Conservation (phyloP, 2,329 filamentous ascomycete genomes). For the Pezicula neosporulosa region DNA sequence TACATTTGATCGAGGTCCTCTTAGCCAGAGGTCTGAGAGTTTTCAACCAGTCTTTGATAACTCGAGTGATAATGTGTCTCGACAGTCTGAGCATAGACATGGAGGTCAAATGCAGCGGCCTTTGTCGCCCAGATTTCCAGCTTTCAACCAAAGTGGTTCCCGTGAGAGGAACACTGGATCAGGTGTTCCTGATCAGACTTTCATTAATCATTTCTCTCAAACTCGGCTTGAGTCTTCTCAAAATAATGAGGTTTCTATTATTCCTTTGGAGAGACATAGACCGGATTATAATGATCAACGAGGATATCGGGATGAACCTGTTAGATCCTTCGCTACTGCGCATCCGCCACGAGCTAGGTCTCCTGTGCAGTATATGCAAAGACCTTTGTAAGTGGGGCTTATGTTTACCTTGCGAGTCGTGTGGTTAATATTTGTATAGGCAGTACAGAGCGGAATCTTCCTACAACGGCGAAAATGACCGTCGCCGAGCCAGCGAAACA, state of each 20-base stretch:
- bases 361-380: slow-evolving; percentile 20
- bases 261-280: slow-evolving; percentile 15
- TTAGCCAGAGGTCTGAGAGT: neutral
- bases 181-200: slow-evolving; percentile 17
- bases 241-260: slow-evolving; percentile 16
- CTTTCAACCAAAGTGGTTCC: slow-evolving; percentile 16
- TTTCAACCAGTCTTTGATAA: neutral
- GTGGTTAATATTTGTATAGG: no score
- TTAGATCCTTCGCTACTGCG: slow-evolving; percentile 14
- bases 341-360: slow-evolving; percentile 17
- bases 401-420: neutral
- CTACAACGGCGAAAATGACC: no score
- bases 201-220: slow-evolving; percentile 26
- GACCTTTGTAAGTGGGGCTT: slow-evolving; percentile 20
- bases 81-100: slow-evolving; percentile 11
- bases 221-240: slow-evolving; percentile 19
- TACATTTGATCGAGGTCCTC: no score
- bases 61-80: slow-evolving; percentile 10
- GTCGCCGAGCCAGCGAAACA: no score
- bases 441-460: no score
- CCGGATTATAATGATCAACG: slow-evolving; percentile 9
- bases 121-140: slow-evolving; percentile 15
- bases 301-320: slow-evolving; percentile 13
- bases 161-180: slow-evolving; percentile 15
- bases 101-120: slow-evolving; percentile 11